Evolutionary conservation across 805 yeast genomes (phyloP), one percentile per base, ranked within the genome.

Genomic region (Lipomyces chichibuensis): DNA sequence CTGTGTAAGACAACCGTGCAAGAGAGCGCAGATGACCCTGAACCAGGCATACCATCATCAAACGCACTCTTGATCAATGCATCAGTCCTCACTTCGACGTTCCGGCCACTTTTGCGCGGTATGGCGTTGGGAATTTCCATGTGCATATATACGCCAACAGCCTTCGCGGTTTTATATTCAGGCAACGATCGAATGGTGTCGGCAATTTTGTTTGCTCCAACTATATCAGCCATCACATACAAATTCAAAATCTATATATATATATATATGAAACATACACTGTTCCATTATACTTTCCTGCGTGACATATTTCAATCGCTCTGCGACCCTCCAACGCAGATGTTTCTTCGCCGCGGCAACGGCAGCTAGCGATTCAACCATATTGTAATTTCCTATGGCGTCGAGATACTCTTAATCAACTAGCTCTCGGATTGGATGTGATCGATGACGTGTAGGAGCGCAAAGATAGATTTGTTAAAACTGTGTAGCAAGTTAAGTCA

Each of bases 81-180:
- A 9, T 76, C 72, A 0, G 97, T 92, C 64, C 84, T 84, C 1
- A 90, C 80, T 77, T 93, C 98, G 60, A 69, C 66, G 27, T 25
- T 61, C 11, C 59, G 43, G 2, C 71, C 71, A 29, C 57, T 63
- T 32, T 66, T 66, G 29, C 71, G 65, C 1, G 68, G 67, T 6
- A 60, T 54, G 5, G 35, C 23, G 2, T 23, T 52, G n/a, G 67
- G 27, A 8, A 64, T 54, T 23, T 88, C 91, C 92, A 93, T 88
- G 75, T 84, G 87, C 90, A 92, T 85, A 74, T 85, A 93, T 37
- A 91, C 74, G 0, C 89, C 97, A 1, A 92, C 75, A 3, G 75
- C 80, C 9, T 74, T 72, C 0, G 92, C 85, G 0, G 70, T 61
- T 62, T 75, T 70, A 71, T 87, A 87, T 54, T 76, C 79, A 0